These are phyloP conservation scores for Pseudonitzschia delicatissima DNA, from an alignment of 108 stramenopile species.

Conservation along the genomic window DNA sequence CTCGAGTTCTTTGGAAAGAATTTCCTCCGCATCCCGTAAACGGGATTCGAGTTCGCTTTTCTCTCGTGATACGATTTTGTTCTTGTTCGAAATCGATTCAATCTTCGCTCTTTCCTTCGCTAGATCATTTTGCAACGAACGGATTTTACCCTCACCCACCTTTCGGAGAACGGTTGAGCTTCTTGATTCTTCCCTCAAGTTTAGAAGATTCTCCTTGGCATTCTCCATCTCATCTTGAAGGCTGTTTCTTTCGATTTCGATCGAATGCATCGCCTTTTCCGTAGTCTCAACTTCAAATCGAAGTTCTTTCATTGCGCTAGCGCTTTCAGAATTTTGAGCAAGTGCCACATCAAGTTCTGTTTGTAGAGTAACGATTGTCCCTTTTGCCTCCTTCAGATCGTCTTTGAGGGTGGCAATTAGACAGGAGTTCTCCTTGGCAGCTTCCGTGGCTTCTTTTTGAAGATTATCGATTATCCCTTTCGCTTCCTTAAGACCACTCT, in stretches of 20 bases:
- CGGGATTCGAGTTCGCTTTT: neutral
- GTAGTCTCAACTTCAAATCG: neutral
- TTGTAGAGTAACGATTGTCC: neutral
- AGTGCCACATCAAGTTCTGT: neutral
- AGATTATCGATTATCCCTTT: neutral
- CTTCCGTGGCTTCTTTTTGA: neutral
- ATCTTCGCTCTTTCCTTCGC: neutral
- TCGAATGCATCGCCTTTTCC: neutral
- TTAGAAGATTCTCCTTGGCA: neutral
- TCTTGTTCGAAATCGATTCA: neutral
- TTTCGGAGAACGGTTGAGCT: neutral
- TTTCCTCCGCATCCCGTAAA: neutral
- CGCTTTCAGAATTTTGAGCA: neutral
- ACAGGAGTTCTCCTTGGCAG: neutral
- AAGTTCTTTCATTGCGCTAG: neutral
- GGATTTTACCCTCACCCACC: neutral
- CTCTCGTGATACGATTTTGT: neutral
- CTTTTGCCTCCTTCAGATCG: no score
- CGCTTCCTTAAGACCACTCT: neutral
- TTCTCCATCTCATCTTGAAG: neutral
- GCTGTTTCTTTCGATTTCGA: neutral
- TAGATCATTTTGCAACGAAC: slow-evolving; percentile 1
- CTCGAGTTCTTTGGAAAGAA: neutral
- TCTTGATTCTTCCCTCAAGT: neutral
- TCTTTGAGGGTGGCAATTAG: no score